Base-by-base conservation (phyloP, 306 rosid species). In the Pyrus communis region DNA sequence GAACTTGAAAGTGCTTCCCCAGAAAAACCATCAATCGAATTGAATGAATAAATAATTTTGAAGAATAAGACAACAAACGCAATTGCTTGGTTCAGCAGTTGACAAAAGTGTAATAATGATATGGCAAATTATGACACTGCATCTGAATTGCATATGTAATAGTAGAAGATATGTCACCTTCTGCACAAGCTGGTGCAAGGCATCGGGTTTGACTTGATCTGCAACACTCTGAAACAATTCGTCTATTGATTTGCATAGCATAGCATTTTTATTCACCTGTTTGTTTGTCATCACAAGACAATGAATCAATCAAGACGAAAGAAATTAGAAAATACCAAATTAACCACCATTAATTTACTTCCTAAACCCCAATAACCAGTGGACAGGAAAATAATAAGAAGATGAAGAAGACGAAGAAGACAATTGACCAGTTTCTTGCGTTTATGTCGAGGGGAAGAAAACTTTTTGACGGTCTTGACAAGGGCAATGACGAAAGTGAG, bases 221-320 rank as follows among this genome's bases (percentile, higher is more conserved):
- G 93, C 82, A 83, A 88, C 98, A 54, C 78, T 87, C 58, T 80
- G 88, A 80, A 90, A 78, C 23, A 89, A 65, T 25, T 85, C 89
- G 79, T 94, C 97, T 19, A 94, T 75, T 21, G 96, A 84, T 85
- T 79, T 89, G 69, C 88, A 89, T 19, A 94, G 78, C 78, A 59
- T 60, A 0, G 97, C 98, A 81, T 94, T 94, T 85, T 94, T 94
- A 71, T 84, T 80, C 27, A 94, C 90, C 97, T 94, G 55, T 51
- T 51, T 51, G 55, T 51, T 51, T 51, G 84, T 57, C 13, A 77
- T 57, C 13, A 77, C 52, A 31, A 25, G 35, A 1, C 42, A 25
- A 61, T 18, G 4, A 72, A 49, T 14, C 25, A 77, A 10, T 31
- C 7, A 49, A 54, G 59, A 6, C 59, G 4, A 58, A n/a, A 58